Evolutionary conservation across 306 rosid species (phyloP), one percentile per base, ranked within the genome.

Genomic region (Prosopis cineraria): DNA sequence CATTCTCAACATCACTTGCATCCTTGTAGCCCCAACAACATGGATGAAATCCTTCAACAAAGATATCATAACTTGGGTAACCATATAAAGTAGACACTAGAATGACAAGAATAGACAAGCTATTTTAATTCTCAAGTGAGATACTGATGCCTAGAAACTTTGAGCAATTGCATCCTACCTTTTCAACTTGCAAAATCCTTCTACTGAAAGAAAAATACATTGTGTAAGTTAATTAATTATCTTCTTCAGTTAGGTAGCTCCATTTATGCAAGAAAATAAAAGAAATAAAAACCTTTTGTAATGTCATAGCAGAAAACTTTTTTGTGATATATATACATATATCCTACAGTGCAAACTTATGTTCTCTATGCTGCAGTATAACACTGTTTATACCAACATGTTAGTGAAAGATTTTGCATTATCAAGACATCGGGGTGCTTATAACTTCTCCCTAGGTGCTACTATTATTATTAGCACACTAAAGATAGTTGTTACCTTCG

Each of bases 71-170:
- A 55, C 16, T 6, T 30, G 41, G 63, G 64, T 81, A 24, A 67
- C 78, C 80, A 69, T 48, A 24, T 34, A 16, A 66, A 58, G 55
- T 65, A 30, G 27, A 60, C 50, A 75, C 10, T 24, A 24, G 67
- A 50, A 44, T 13, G 40, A 31, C 11, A 43, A 22, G 16, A 31
- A 41, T 39, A 56, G 29, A 16, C 34, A 36, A 17, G 31, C 16
- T 66, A 70, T 30, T 76, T 70, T 69, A 70, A 58, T 67, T 67
- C 29, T 20, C 27, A 10, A 6, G 10, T 66, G 25, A 44, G 3
- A 67, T 33, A 48, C 33, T 12, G 33, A 5, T 50, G 7, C 53
- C 2, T 40, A 40, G 8, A 34, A 41, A 10, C 10, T 11, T 22
- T 10, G 34, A 58, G 19, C 24, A n/a, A 29, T 27, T 10, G 6